phyloP scores from a whole-genome alignment of 2,329 filamentous ascomycete genomes.

The Bipolaris sorokiniana region DNA sequence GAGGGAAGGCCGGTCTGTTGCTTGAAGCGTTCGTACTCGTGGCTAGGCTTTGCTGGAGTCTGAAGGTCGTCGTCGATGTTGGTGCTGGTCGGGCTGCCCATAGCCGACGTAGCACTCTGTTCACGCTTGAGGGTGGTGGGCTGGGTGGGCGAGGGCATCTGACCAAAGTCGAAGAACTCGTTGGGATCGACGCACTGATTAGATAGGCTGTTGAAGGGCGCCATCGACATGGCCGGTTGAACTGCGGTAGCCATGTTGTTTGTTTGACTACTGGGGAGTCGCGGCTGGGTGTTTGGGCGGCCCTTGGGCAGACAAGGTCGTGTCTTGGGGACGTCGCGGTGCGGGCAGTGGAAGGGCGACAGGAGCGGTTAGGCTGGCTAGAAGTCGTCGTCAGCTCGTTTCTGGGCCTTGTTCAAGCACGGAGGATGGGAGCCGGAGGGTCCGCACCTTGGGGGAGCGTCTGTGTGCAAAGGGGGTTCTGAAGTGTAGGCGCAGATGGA shows the following conservation, averaged over 20 bases:
- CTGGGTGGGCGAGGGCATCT: conserved; percentile 65
- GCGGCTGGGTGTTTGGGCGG: conserved; percentile 18
- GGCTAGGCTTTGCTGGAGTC: conserved; percentile 78
- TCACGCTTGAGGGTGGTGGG: conserved; percentile 54
- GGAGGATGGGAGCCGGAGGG: conserved; percentile 32
- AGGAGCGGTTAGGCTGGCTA: conserved; percentile 40
- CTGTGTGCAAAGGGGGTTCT: background rate
- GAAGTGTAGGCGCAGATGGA: conserved; percentile 2
- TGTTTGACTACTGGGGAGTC: conserved; percentile 17
- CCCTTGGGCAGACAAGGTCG: conserved; percentile 38
- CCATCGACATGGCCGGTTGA: conserved; percentile 46
- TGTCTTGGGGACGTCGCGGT: conserved; percentile 31
- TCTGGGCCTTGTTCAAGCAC: conserved; percentile 40
- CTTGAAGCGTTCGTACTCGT: conserved; percentile 93
- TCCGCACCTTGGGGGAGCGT: conserved; percentile 5
- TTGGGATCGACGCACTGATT: conserved; percentile 51
- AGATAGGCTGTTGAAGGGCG: conserved; percentile 38
- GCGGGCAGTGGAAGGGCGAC: conserved; percentile 24
- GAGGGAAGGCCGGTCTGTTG: conserved; percentile 93
- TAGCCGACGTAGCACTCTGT: conserved; percentile 60
- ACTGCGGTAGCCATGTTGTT: conserved; percentile 46
- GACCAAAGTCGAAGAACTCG: conserved; percentile 63
- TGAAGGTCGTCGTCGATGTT: conserved; percentile 61
- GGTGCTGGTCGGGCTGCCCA: conserved; percentile 61
- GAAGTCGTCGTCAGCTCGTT: conserved; percentile 48